phyloP scores from a whole-genome alignment of 805 yeast genomes.

The Ogataea kodamae region DNA sequence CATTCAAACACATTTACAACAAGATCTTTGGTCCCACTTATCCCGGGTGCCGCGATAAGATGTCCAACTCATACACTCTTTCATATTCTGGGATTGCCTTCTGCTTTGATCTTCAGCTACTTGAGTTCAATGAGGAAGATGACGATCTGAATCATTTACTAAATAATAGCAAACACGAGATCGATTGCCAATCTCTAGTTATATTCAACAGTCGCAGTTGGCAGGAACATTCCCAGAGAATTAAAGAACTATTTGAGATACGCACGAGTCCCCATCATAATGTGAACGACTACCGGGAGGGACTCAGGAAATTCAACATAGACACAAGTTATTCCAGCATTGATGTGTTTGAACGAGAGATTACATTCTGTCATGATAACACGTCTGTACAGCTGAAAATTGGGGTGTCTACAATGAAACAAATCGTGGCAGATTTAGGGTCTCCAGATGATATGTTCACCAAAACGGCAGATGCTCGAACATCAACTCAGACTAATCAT shows the following conservation, averaged over 20 bases:
- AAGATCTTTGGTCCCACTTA: conserved; percentile 61
- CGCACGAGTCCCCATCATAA: neutral
- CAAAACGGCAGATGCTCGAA: conserved; percentile 37
- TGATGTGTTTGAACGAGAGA: neutral
- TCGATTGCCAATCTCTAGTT: conserved; percentile 37
- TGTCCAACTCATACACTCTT: conserved; percentile 37
- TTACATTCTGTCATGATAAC: neutral
- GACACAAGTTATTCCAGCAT: neutral
- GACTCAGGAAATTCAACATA: neutral
- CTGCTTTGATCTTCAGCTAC: conserved; percentile 33
- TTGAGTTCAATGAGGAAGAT: conserved; percentile 1
- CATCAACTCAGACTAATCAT: conserved; percentile 18
- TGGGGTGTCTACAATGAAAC: conserved; percentile 48
- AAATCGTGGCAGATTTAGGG: conserved; percentile 44
- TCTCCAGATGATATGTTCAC: conserved; percentile 53
- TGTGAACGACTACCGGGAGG: neutral
- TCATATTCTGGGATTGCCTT: conserved; percentile 58
- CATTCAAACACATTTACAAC: conserved; percentile 47
- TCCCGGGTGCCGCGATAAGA: conserved; percentile 42
- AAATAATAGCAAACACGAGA: conserved; percentile 31
- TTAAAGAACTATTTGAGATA: conserved; percentile 5
- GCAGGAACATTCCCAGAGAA: conserved; percentile 19
- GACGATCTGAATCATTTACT: conserved; percentile 23
- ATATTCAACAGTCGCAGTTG: conserved; percentile 40
- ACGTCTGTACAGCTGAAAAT: neutral